phyloP scores from a whole-genome alignment of 768 basidiomycete species.

The Lentinus tigrinus region DNA sequence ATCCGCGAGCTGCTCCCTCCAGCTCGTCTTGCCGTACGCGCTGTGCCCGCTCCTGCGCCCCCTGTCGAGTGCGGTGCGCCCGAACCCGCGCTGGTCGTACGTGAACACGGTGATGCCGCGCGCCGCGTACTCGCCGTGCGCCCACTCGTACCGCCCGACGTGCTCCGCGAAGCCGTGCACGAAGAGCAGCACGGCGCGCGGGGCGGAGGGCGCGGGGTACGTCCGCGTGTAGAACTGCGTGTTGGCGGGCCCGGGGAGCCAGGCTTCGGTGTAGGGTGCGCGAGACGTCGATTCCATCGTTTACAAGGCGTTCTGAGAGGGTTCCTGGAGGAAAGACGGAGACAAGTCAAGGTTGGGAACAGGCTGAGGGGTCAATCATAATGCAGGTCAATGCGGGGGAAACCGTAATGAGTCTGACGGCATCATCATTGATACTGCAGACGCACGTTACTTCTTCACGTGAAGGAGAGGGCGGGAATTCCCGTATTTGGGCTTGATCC shows the following conservation, averaged over 20 bases:
- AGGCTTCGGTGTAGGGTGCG: slow-evolving; percentile 40
- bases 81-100: slow-evolving; percentile 80
- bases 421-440: too few relatives aligned
- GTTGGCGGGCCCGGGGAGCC: slow-evolving; percentile 59
- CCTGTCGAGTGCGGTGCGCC: slow-evolving; percentile 65
- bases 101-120: slow-evolving; percentile 65
- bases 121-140: slow-evolving; percentile 53
- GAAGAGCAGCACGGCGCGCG: slow-evolving; percentile 61
- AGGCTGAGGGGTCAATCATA: too few relatives aligned
- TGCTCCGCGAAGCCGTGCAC: slow-evolving; percentile 82
- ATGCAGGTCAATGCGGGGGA: too few relatives aligned
- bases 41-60: slow-evolving; percentile 52
- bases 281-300: too few relatives aligned
- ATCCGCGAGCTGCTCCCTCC: slow-evolving; percentile 62
- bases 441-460: too few relatives aligned
- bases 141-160: slow-evolving; percentile 66
- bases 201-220: slow-evolving; percentile 35
- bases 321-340: too few relatives aligned
- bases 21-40: slow-evolving; percentile 63
- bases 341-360: too few relatives aligned
- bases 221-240: slow-evolving; percentile 72
- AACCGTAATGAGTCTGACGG: too few relatives aligned
- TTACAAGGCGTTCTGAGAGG: too few relatives aligned
- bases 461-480: too few relatives aligned
- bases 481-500: too few relatives aligned